A percentile compares a stretch with the other conserved stretches of the same genome.
Evolutionary conservation across 2,329 filamentous ascomycete species (phyloP).

Genomic region (Endothia cerciana): DNA sequence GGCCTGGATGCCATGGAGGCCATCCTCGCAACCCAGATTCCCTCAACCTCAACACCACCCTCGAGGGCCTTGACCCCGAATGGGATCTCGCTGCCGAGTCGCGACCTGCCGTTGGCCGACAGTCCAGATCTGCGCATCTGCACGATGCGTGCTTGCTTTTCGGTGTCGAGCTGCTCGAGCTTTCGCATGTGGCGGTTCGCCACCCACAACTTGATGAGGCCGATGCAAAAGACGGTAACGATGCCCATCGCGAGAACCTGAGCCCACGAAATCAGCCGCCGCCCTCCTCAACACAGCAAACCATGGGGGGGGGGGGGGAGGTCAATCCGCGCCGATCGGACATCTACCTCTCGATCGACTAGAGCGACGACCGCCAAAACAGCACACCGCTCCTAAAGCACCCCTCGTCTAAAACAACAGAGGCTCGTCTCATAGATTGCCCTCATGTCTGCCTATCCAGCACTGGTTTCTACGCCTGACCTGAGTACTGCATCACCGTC

Average conservation of each 20-base stretch:
- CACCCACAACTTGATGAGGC: conserved; percentile 69
- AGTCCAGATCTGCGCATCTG: conserved; percentile 62
- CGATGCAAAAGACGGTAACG: conserved; percentile 68
- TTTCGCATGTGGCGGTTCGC: conserved; percentile 58
- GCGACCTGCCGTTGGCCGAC: conserved; percentile 38
- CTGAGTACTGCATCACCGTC: no score
- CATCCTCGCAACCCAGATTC: conserved; percentile 73
- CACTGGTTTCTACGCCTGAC: no score
- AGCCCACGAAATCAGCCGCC: background rate
- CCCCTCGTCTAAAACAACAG: no score
- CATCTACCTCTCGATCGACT: no score
- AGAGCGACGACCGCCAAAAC: no score
- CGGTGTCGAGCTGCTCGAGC: conserved; percentile 67
- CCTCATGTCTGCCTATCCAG: no score
- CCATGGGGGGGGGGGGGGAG: background rate
- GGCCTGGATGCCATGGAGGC: conserved; percentile 41
- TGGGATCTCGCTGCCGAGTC: conserved; percentile 63
- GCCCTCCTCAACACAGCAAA: background rate
- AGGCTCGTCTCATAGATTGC: no score
- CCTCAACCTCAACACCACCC: conserved; percentile 80
- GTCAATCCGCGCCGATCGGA: no score
- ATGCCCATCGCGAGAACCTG: conserved; percentile 77
- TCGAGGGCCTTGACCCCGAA: conserved; percentile 88
- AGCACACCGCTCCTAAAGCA: no score
- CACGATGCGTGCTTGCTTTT: conserved; percentile 58